phyloP scores from a whole-genome alignment of 306 rosid genomes.

The Ziziphus jujuba region DNA sequence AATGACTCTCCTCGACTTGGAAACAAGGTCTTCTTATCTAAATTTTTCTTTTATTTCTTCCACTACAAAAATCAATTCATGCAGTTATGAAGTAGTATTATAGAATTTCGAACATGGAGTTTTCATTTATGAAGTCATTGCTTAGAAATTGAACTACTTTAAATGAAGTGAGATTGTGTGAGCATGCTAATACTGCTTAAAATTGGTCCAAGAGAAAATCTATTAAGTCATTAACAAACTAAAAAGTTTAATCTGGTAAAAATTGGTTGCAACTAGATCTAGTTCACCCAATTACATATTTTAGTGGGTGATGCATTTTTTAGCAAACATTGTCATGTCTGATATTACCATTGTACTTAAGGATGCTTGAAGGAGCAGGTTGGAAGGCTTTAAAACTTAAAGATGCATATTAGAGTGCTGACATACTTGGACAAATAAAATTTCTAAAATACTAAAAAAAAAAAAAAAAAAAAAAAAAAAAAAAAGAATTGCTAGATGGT shows the following conservation, averaged over 20 bases:
- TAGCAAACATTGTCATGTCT: not conserved
- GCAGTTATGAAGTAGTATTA: not conserved
- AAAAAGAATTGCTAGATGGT: no score
- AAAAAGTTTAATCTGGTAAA: no score
- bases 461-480: no score
- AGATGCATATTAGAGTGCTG: not conserved
- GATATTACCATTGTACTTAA: no score
- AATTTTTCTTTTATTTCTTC: slow-evolving; percentile 14
- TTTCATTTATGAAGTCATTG: not conserved
- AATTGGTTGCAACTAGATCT: no score
- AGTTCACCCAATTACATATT: no score
- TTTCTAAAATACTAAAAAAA: no score
- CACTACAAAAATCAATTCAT: not conserved
- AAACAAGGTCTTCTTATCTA: slow-evolving; percentile 37
- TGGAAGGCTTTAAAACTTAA: not conserved
- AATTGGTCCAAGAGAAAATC: not conserved
- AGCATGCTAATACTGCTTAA: not conserved
- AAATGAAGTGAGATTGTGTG: no score
- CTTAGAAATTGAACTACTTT: no score
- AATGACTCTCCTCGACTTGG: slow-evolving; percentile 68
- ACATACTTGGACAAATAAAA: not conserved
- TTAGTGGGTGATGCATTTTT: no score
- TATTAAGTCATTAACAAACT: no score
- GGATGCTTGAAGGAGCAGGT: not conserved
- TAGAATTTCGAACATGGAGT: not conserved